Conservation (phyloP, 192 early-diverging fungal genomes). For the Coemansia sp. region DNA sequence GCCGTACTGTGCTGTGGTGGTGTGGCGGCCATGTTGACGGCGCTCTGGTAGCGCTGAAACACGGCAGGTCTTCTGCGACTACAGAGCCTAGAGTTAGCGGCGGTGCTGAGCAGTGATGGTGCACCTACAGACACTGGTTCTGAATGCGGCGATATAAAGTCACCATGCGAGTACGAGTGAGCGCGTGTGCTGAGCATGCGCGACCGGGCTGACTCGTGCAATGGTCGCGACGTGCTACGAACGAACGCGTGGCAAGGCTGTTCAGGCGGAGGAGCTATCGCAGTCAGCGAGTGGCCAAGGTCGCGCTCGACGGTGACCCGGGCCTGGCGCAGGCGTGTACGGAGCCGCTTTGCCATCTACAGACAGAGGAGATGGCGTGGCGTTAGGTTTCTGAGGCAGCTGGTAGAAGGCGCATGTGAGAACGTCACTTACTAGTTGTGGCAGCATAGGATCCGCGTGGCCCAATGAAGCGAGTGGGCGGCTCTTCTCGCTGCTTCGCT, state of each 20-base stretch:
- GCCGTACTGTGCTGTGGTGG: not conserved
- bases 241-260: not conserved
- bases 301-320: conserved; percentile 31
- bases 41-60: not conserved
- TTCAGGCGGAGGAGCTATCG: conserved; percentile 11
- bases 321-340: conserved; percentile 35
- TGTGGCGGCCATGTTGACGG: not conserved
- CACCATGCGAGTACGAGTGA: conserved; percentile 30
- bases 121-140: not conserved
- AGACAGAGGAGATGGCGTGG: not conserved
- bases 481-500: not conserved
- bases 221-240: not conserved
- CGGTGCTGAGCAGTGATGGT: not conserved
- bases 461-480: conserved; percentile 7
- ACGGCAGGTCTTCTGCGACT: not conserved
- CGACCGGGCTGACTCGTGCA: not conserved
- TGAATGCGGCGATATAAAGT: conserved; percentile 11
- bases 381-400: not conserved
- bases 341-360: conserved; percentile 38
- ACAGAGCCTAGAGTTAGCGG: not conserved
- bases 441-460: not conserved
- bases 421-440: not conserved
- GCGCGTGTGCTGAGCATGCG: conserved; percentile 18
- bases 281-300: conserved; percentile 33
- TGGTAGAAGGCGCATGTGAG: not conserved